Percentiles rank a stretch among this genome's conserved stretches.
Evolutionary conservation across 345 rosid genomes (phyloP).

Genomic region (Nephelium lappaceum): DNA sequence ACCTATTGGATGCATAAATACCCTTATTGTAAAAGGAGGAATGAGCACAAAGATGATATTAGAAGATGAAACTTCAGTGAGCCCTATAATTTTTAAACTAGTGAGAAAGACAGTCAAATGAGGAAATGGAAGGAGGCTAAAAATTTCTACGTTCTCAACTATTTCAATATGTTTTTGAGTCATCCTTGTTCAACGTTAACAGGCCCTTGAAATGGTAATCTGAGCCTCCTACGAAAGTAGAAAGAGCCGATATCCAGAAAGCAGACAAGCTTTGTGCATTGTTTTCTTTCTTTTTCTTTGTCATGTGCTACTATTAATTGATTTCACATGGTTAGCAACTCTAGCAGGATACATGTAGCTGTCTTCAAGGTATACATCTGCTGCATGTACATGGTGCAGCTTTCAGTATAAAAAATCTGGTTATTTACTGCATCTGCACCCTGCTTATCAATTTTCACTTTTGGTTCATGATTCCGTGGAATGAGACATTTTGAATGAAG

Average conservation of each 20-base stretch:
- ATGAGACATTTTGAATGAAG: neutral
- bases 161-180: neutral
- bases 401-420: neutral
- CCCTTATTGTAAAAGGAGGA: neutral
- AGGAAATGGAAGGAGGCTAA: neutral
- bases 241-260: neutral
- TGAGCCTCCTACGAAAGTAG: neutral
- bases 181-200: neutral
- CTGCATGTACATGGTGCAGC: neutral
- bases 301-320: neutral
- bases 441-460: neutral
- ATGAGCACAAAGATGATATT: slow-evolving; percentile 6
- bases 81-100: neutral
- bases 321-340: neutral
- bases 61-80: neutral
- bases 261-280: neutral
- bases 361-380: neutral
- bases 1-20: neutral
- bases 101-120: neutral
- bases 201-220: neutral
- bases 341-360: neutral
- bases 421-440: neutral
- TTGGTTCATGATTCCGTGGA: neutral
- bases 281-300: neutral
- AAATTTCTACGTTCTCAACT: neutral